Evolutionary conservation across 2,329 filamentous ascomycete genomes (phyloP), one percentile per base, ranked within the genome.

Genomic region (Aspergillus sp.): DNA sequence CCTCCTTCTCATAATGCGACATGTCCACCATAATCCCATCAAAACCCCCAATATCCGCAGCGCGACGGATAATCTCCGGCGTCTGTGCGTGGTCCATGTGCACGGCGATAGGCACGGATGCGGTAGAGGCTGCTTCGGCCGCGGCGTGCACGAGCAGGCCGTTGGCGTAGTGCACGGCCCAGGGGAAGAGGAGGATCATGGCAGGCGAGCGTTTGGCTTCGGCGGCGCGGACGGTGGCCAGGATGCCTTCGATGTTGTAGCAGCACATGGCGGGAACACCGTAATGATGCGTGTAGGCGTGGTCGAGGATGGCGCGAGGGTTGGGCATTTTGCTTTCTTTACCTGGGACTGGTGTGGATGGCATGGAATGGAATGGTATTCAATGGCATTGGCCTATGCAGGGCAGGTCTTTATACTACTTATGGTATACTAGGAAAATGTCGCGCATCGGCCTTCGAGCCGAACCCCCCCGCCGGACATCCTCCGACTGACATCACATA

Each of bases 21-120:
- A 88, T 88, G 66, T 88, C 85, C 0, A 88, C 80, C 84, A 88
- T 88, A 62, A 88, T 86, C 53, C 77, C 80, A 65, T 88, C 84
- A 56, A 87, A 87, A 2, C 70, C 76, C 44, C 77, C 73, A n/a
- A 80, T 74, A 56, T 82, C 75, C 0, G 81, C 82, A 0, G 82
- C 82, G 4, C 70, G 72, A 13, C 77, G 76, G 53, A 84, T 80
- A 27, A 82, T 79, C 53, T 81, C 80, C 3, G 80, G 78, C 7
- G 76, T 79, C 65, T 85, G 82, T 25, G 79, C 80, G 66, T 85
- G 82, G 70, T 85, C 82, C 59, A 85, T 77, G 65, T 85, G 82
- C 41, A 85, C 70, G 20, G 77, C 76, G 27, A 85, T 68, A 22
- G 82, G 82, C 3, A 85, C 82, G 2, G 63, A 66, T 47, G 81